Evolutionary conservation across 1,139 yeast genomes (phyloP).

Genomic region (Debaryomyces fabryi): DNA sequence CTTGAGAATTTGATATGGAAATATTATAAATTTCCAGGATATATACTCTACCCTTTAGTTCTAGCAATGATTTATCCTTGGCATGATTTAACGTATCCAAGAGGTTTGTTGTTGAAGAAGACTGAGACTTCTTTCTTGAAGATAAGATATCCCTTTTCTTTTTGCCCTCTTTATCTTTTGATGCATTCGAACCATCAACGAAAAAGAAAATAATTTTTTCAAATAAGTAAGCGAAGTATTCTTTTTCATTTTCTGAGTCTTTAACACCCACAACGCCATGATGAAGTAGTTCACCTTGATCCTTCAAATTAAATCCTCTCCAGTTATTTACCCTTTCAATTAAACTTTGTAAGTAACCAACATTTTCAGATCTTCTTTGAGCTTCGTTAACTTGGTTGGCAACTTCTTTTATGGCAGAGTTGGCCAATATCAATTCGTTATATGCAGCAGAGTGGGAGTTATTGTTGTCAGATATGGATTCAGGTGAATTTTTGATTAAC

Average conservation of each 20-base stretch:
- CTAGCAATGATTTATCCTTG: conserved; percentile 43
- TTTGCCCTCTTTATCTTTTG: conserved; percentile 30
- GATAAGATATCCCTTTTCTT: conserved; percentile 40
- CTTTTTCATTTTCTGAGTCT: conserved; percentile 80
- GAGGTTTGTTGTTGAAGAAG: conserved; percentile 40
- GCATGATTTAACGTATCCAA: conserved; percentile 39
- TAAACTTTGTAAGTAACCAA: conserved; percentile 67
- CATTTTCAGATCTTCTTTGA: conserved; percentile 88
- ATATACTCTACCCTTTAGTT: conserved; percentile 70
- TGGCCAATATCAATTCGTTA: conserved; percentile 71
- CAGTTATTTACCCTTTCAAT: conserved; percentile 80
- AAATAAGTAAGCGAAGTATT: conserved; percentile 85
- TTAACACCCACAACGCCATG: conserved; percentile 78
- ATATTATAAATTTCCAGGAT: conserved; percentile 66
- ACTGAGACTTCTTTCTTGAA: conserved; percentile 44
- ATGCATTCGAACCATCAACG: conserved; percentile 39
- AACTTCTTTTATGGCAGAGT: conserved; percentile 60
- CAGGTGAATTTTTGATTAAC: conserved; percentile 62
- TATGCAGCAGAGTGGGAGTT: conserved; percentile 52
- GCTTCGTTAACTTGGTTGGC: conserved; percentile 94
- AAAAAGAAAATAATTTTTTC: conserved; percentile 86
- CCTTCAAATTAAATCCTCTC: conserved; percentile 86
- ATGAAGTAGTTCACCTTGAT: conserved; percentile 82
- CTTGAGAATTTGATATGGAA: conserved; percentile 38
- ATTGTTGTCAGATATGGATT: conserved; percentile 22